A percentile compares a stretch with the other conserved stretches of the same genome.
Conservation (phyloP, 805 yeast species). For the Pichia cabralensis region DNA sequence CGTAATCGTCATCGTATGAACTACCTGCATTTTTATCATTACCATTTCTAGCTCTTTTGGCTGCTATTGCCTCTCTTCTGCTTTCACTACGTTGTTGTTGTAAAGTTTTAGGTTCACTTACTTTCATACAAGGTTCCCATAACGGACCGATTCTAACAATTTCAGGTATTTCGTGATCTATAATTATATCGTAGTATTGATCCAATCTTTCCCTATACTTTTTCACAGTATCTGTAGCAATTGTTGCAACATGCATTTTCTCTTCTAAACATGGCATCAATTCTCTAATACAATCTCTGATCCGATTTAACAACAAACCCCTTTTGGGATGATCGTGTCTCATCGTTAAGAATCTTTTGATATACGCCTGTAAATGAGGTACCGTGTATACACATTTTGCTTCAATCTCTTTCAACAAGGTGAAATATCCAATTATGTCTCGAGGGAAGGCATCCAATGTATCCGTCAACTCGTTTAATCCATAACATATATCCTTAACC, state of each 20-base stretch:
- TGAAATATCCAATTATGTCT: slow-evolving; percentile 76
- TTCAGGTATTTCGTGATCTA: slow-evolving; percentile 75
- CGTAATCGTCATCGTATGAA: slow-evolving; percentile 18
- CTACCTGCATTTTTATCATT: too few species aligned
- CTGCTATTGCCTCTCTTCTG: slow-evolving; percentile 88
- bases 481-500: slow-evolving; percentile 51
- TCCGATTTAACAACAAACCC: slow-evolving; percentile 27
- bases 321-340: slow-evolving; percentile 29
- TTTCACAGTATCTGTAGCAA: slow-evolving; percentile 69
- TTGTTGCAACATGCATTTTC: slow-evolving; percentile 93
- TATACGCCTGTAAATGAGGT: slow-evolving; percentile 53
- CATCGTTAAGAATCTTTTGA: slow-evolving; percentile 37
- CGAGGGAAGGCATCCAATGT: slow-evolving; percentile 83
- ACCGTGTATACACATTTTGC: slow-evolving; percentile 78
- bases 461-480: slow-evolving; percentile 85
- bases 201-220: slow-evolving; percentile 67
- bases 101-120: slow-evolving; percentile 47
- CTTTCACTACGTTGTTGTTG: slow-evolving; percentile 72
- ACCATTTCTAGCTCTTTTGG: slow-evolving; percentile 48
- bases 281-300: slow-evolving; percentile 44
- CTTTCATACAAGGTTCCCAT: slow-evolving; percentile 85
- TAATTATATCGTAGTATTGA: slow-evolving; percentile 67
- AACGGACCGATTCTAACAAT: slow-evolving; percentile 65
- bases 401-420: slow-evolving; percentile 84
- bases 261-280: slow-evolving; percentile 90